Conservation (phyloP, 495 filamentous ascomycete species). For the Trichocladium uniseriatum region DNA sequence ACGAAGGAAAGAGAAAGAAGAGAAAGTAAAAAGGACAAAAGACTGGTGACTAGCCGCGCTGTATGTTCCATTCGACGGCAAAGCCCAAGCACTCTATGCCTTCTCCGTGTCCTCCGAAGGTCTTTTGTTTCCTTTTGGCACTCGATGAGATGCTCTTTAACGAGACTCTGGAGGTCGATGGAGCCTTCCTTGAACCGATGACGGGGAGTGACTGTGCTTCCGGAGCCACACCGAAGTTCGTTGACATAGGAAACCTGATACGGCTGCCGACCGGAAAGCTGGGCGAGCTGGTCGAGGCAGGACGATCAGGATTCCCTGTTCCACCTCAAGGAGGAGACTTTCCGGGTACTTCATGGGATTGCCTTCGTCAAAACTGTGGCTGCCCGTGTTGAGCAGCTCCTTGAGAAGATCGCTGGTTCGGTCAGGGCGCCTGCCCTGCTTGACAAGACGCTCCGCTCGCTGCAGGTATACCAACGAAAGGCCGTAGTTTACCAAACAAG, state of each 20-base stretch:
- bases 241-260: slow-evolving; percentile 2
- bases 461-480: slow-evolving; percentile 29
- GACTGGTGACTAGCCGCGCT: too few relatives aligned
- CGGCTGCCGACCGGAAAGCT: neutral
- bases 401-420: slow-evolving; percentile 32
- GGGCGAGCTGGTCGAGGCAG: slow-evolving; percentile 23
- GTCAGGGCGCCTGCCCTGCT: neutral
- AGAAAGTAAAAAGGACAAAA: too few relatives aligned
- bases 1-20: too few relatives aligned
- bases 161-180: neutral
- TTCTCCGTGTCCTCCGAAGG: too few relatives aligned
- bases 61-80: too few relatives aligned
- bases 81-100: too few relatives aligned
- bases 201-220: neutral
- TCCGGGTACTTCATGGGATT: slow-evolving; percentile 43
- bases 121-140: neutral
- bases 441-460: slow-evolving; percentile 30
- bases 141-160: neutral
- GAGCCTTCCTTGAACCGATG: neutral
- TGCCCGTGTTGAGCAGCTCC: slow-evolving; percentile 45
- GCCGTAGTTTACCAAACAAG: slow-evolving; percentile 29
- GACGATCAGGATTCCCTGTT: slow-evolving; percentile 54
- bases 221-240: neutral
- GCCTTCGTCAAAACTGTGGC: slow-evolving; percentile 37
- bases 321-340: slow-evolving; percentile 53